Conservation (phyloP, 306 rosid genomes). For the Lagenaria siceraria region DNA sequence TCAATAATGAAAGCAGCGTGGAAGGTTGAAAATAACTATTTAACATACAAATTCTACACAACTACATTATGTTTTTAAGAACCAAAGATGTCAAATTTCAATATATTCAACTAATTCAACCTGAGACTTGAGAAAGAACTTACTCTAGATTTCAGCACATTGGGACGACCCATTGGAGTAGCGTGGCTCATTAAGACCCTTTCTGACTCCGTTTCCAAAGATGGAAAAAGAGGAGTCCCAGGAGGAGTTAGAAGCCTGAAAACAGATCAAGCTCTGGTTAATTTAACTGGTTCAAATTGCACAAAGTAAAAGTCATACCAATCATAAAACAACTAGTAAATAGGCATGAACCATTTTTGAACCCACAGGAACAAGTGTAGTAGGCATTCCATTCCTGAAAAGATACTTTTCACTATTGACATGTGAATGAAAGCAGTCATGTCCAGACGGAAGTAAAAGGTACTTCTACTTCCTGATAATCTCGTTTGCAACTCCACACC, state of each 20-base stretch:
- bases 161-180: slow-evolving; percentile 58
- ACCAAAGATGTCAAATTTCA: not conserved
- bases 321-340: not conserved
- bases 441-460: not conserved
- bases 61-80: not conserved
- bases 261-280: slow-evolving; percentile 8
- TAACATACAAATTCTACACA: not conserved
- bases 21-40: not conserved
- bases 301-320: not conserved
- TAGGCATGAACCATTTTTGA: not conserved
- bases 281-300: not conserved
- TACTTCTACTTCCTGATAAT: not conserved
- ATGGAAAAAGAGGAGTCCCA: slow-evolving; percentile 95
- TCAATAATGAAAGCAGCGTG: not conserved
- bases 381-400: not conserved
- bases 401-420: not conserved
- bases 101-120: not conserved
- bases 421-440: not conserved
- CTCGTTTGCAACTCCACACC: not conserved
- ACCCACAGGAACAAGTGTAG: not conserved
- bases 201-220: slow-evolving; percentile 77
- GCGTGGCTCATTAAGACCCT: slow-evolving; percentile 71
- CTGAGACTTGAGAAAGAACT: slow-evolving; percentile 17
- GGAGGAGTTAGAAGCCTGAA: slow-evolving; percentile 96
- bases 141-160: slow-evolving; percentile 75